Conservation (phyloP, 2,329 filamentous ascomycete species). For the Ophiostoma fasciatum region DNA sequence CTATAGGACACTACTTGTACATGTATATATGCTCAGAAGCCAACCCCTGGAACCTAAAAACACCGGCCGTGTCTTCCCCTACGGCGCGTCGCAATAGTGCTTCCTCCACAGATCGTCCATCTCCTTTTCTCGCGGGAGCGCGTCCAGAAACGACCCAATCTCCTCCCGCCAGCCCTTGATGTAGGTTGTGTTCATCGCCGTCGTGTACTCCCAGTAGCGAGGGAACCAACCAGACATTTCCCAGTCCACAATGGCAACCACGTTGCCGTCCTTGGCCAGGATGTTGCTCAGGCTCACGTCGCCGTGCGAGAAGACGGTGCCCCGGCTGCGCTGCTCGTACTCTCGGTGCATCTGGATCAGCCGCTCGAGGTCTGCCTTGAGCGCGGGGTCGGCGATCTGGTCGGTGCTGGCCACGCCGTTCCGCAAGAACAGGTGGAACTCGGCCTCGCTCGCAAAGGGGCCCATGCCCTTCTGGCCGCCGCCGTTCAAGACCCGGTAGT, state of each 20-base stretch:
- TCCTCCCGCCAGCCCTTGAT: neutral
- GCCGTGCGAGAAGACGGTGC: slow-evolving; percentile 34
- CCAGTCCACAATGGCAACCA: slow-evolving; percentile 32
- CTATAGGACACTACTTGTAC: too few species aligned
- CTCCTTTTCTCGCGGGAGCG: neutral
- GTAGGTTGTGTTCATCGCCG: neutral
- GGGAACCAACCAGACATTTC: slow-evolving; percentile 32
- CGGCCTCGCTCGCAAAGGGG: neutral
- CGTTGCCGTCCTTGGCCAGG: slow-evolving; percentile 21
- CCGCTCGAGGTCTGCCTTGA: neutral
- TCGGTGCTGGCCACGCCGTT: neutral
- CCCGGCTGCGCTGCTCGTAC: neutral
- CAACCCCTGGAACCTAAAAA: too few species aligned
- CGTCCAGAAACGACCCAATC: neutral
- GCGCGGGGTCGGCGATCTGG: neutral
- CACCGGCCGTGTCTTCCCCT: too few species aligned
- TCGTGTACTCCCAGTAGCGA: slow-evolving; percentile 22
- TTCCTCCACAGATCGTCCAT: neutral
- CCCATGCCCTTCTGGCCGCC: neutral
- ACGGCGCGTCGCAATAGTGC: neutral
- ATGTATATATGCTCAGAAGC: too few species aligned
- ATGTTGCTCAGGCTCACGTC: slow-evolving; percentile 33
- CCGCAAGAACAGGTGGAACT: neutral
- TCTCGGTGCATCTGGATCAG: neutral
- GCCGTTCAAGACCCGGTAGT: neutral